Base-by-base conservation (phyloP, 148 eudicot species). In the Selenicereus undatus region DNA sequence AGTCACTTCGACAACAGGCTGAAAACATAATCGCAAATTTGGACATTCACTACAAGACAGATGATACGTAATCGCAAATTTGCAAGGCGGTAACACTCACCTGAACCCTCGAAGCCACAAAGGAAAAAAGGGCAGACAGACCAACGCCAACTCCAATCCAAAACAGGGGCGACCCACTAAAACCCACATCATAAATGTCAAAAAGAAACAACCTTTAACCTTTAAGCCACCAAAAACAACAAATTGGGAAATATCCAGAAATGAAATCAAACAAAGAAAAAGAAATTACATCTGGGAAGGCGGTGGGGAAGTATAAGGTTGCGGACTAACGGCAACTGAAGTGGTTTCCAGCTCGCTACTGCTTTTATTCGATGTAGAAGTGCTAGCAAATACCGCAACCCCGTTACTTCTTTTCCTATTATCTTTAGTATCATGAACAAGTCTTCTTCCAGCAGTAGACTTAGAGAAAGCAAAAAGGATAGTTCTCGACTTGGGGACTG, bases 131-230 rank as follows among this genome's bases (percentile, higher is more conserved):
- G 8, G 94, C 99, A 60, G 99, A 93, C 68, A 89, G 74, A 42
- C 91, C 98, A 82, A 95, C 97, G 83, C 98, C 98, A 89, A 95
- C 91, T 85, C 96, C 98, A 87, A 95, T 88, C 98, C 98, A 95
- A 81, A 95, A 93, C 78, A 95, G 87, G 74, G 96, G 98, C 54
- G 98, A 93, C 66, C 97, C 97, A 71, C 98, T 94, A 81, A 85
- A 4, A 17, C 54, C 71, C 35, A 65, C 22, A 51, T 62, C 29
- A 35, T 29, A 64, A 36, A 78, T 11, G n/a, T 73, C 30, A 78
- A 16, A 64, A 73, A 52, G 58, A 74, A 48, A 24, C 70, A 77
- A 32, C 32, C 32, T 32, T 32, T 32, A 32, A 78, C 17, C 58
- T 78, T 78, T 22, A 14, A 36, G 3, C 48, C 8, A 8, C 32